These are phyloP conservation scores for Asterophora parasitica DNA, from an alignment of 768 basidiomycete species.

Conservation along the genomic window DNA sequence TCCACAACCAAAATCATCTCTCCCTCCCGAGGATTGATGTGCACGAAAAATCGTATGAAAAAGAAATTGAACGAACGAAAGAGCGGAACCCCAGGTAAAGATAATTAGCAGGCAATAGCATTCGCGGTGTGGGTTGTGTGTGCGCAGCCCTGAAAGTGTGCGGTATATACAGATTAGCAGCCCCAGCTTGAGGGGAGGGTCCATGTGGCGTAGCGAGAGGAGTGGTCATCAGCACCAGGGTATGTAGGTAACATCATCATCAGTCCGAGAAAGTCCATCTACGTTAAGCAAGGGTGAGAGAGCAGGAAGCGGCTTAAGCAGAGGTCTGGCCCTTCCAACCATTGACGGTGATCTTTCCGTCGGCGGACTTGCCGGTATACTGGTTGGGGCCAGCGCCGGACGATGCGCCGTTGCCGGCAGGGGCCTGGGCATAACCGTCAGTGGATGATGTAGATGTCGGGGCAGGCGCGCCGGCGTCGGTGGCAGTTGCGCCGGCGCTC, in stretches of 20 bases:
- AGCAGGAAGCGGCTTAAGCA: conserved; percentile 7
- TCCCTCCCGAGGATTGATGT: conserved; percentile 12
- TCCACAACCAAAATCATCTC: conserved; percentile 8
- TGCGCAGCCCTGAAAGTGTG: conserved; percentile 3
- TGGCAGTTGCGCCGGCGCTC: conserved; percentile 6
- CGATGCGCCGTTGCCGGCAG: conserved; percentile 18
- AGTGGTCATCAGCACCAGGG: neutral
- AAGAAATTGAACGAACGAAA: conserved; percentile 1
- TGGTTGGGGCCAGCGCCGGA: conserved; percentile 31
- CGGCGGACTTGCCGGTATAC: conserved; percentile 35
- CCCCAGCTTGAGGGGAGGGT: conserved; percentile 2
- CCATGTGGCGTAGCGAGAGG: conserved; percentile 1
- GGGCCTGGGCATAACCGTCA: conserved; percentile 12
- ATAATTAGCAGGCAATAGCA: conserved; percentile 5
- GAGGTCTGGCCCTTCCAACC: conserved; percentile 33
- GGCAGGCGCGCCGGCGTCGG: conserved; percentile 15
- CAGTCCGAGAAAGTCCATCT: neutral
- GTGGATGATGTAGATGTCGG: conserved; percentile 19
- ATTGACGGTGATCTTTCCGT: conserved; percentile 39
- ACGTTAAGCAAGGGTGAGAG: neutral
- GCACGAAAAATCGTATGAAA: conserved; percentile 5
- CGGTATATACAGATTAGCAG: conserved; percentile 6
- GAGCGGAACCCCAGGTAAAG: conserved; percentile 3
- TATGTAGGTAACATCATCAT: conserved; percentile 4
- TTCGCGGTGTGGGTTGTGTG: neutral